Evolutionary conservation across 129 eudicot genomes (phyloP), one percentile per base, ranked within the genome.

Genomic region (Helianthus tuberosus): DNA sequence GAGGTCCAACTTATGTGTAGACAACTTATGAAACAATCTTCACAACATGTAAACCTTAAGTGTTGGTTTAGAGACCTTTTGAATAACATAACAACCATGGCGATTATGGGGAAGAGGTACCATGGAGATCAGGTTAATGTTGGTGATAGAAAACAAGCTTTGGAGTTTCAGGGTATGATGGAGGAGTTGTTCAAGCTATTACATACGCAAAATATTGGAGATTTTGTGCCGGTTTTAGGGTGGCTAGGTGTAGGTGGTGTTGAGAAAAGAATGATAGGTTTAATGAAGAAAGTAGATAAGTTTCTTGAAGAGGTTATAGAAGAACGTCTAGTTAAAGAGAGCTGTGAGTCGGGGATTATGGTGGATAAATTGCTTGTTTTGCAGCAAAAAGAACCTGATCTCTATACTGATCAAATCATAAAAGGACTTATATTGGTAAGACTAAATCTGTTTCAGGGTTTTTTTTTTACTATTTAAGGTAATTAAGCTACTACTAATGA

Each of bases 341-440:
- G 12, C 3, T 3, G 12, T 47, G 62, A 39, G n/a, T 57, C 77
- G 0, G 67, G 47, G 66, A 84, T 88, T 6, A 41, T 84, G 76
- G 73, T 87, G 35, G 87, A 74, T 53, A 77, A 61, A 29, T 27
- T 87, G 74, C 63, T 87, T 0, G 15, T 64, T 5, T 66, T 88
- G 80, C 87, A 82, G 62, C 76, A 85, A 47, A 14, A 81, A 0
- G 88, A 85, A 58, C 86, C 89, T 0, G 80, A 82, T 50, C 38
- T 69, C 9, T 85, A 83, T 69, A 55, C 82, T 1, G 89, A 85
- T 58, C 78, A 88, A n/a, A 77, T 78, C 12, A 80, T 88, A 41
- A 80, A 78, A 86, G 80, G 86, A 64, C 51, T 76, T 55, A 62
- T 83, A 32, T 13, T 71, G 75, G 87, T 85, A 55, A 16, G 36